Evolutionary conservation across 768 basidiomycete species (phyloP), one percentile per base, ranked within the genome.

Genomic region (Hygrophoropsis aurantiaca): DNA sequence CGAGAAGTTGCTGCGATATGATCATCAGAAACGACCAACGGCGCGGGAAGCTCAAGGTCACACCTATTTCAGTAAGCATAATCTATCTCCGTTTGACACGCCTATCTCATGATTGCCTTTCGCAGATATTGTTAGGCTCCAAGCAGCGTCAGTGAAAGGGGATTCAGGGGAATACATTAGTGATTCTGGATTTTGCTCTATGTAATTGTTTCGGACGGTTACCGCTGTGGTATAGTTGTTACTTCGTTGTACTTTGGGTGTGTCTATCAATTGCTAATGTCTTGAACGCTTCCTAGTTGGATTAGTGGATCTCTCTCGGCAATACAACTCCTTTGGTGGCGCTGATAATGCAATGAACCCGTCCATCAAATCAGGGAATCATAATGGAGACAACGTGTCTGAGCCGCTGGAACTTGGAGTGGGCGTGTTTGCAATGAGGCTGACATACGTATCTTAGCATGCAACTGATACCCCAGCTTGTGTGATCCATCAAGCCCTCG

Each of bases 21-120:
- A 87, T 57, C 85, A 87, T 58, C 78, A 77, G 57, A 80, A 84
- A 58, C 71, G 85, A 53, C 68, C 83, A 30, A 85, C 85, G 13
- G 84, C 85, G 35, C 71, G 72, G 53, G 85, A 87, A 65, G 80
- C 81, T 27, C 81, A 82, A 67, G 71, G 71, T 43, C 84, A 86
- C 64, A 71, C 80, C 44, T 86, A 80, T 69, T 87, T 86, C 62
- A 80, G 79, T 79, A 49, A 20, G 64, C 43, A 38, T n/a, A 38
- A 60, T 60, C 53, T 52, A 46, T 56, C 51, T 52, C 54, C 47
- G 48, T 44, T 49, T 47, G 36, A 53, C 30, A 30, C 26, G 25
- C 23, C 33, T 13, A 18, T 21, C 23, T 48, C 47, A 42, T 24
- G 20, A 25, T 42, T 44, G 37, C 51, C 51, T 53, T 59, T 43